Base-by-base conservation (phyloP, 176 grass and related monocot genomes). In the Tuctoria greenei region DNA sequence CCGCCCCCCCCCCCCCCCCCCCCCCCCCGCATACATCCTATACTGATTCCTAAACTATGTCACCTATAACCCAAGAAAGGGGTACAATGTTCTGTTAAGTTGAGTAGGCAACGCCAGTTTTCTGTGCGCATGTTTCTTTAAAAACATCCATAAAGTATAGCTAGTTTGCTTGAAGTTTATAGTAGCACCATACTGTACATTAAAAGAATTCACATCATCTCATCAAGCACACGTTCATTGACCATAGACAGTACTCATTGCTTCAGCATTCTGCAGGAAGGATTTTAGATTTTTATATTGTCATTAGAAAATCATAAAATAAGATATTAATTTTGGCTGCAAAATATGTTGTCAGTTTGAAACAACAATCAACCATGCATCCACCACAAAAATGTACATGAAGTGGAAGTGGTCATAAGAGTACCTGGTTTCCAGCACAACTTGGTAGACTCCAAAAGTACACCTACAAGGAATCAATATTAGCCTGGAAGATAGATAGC, bases 361-460 rank as follows among this genome's bases (percentile, higher is more conserved):
- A 13, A 17, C 54, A 8, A 21, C 70, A 77, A 43, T 31, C 28
- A 52, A 23, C 54, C 26, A 66, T 11, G 16, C 9, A 49, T 67
- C 18, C 4, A 1, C 31, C 37, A 74, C 24, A 4, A 5, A 50
- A 51, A 18, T 18, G 17, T 20, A 51, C 47, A 51, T 51, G 47
- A 11, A 51, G 38, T 40, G 38, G 38, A 1, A 67, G 34, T 40
- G 35, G 10, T 67, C 13, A 71, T 47, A 54, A 39, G 18, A 38
- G 50, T 86, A 98, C 95, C 95, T 98, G 91, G 81, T 98, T 98
- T 74, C 95, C 88, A 87, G 91, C 82, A 91, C 86, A 98, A 80
- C 95, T 98, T 55, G 95, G 95, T 82, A 98, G 95, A 72, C 95
- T 94, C 95, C 95, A 98, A 84, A 98, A 93, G 54, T 98, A 98